phyloP scores from a whole-genome alignment of 2,329 filamentous ascomycete species.

The Berkeleyomyces rouxiae region DNA sequence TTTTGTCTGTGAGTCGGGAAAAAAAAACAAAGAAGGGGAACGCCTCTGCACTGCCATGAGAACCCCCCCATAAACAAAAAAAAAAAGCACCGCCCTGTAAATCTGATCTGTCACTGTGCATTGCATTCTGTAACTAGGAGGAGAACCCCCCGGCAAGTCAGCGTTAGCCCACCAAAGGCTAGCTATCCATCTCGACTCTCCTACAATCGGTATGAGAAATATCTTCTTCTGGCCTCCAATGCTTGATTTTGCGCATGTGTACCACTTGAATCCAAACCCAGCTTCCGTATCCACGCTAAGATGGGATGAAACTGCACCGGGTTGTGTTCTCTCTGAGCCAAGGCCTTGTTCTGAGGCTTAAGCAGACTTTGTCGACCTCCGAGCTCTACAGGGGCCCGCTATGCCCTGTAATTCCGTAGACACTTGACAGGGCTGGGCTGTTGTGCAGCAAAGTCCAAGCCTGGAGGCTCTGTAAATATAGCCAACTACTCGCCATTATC shows the following conservation, averaged over 20 bases:
- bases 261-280: not conserved
- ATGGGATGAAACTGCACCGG: not conserved
- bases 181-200: no score
- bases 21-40: not conserved
- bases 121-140: no score
- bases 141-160: slow-evolving; percentile 5
- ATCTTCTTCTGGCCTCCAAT: not conserved
- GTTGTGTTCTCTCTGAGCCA: not conserved
- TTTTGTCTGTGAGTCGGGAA: not conserved
- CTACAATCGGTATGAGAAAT: not conserved
- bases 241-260: no score
- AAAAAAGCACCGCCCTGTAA: no score
- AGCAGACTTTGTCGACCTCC: no score
- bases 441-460: not conserved
- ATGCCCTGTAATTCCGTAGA: not conserved
- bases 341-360: not conserved
- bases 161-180: slow-evolving; percentile 4
- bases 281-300: not conserved
- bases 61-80: no score
- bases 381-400: not conserved
- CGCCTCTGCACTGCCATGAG: no score
- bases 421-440: no score
- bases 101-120: no score
- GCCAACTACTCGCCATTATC: not conserved
- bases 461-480: not conserved